These are phyloP conservation scores for Yueomyces sinensis DNA, from an alignment of 805 yeast species.

Conservation along the genomic window DNA sequence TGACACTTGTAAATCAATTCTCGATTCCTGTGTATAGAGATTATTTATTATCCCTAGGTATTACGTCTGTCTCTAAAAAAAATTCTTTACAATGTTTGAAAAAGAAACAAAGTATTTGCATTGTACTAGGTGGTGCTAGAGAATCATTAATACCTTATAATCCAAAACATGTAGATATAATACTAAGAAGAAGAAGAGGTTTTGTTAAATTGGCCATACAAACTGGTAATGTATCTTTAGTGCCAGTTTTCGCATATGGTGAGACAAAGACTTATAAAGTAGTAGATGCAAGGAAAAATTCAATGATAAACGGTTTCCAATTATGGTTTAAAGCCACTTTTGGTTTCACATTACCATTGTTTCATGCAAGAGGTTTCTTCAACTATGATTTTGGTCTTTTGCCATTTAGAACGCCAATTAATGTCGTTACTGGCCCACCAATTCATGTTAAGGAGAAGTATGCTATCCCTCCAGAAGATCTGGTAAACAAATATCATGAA, in stretches of 20 bases:
- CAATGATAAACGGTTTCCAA: conserved; percentile 47
- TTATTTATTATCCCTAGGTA: conserved; percentile 66
- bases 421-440: conserved; percentile 64
- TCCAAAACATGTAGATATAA: conserved; percentile 42
- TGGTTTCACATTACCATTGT: conserved; percentile 83
- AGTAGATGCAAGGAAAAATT: conserved; percentile 29
- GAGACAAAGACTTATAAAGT: conserved; percentile 59
- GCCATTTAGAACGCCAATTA: conserved; percentile 72
- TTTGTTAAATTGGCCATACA: conserved; percentile 79
- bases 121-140: conserved; percentile 94
- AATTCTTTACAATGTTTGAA: conserved; percentile 55
- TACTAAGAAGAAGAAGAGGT: conserved; percentile 70
- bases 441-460: conserved; percentile 38
- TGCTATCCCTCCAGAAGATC: conserved; percentile 32
- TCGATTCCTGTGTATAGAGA: conserved; percentile 77
- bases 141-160: conserved; percentile 65
- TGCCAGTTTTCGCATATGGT: conserved; percentile 86
- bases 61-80: conserved; percentile 67
- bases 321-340: conserved; percentile 53
- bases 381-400: conserved; percentile 84
- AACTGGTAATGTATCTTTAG: conserved; percentile 63
- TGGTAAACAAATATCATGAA: conserved; percentile 58
- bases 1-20: conserved; percentile 78
- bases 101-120: conserved; percentile 63
- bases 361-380: conserved; percentile 85